Base-by-base conservation (phyloP, 257 asterid species). In the Ehretia macrophylla region DNA sequence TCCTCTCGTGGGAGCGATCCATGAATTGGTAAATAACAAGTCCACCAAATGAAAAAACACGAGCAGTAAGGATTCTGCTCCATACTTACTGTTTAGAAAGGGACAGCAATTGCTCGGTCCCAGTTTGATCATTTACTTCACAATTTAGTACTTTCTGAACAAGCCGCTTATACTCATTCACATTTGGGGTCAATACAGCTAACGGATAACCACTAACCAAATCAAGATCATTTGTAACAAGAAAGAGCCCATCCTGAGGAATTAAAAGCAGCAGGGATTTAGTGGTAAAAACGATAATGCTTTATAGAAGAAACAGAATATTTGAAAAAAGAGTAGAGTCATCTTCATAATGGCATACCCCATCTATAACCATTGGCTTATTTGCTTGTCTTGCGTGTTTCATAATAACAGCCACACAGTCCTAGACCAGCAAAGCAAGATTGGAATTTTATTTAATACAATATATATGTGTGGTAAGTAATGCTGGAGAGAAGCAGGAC, bases 181-280 rank as follows among this genome's bases (percentile, higher is more conserved):
- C 66, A 63, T 93, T 93, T 50, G 99, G 99, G 42, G 99, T 93
- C 76, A 93, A 80, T 55, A 86, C 92, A 60, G 97, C 99, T 75
- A 89, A 70, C 16, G 95, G 95, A 83, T 89, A 93, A 58, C 79
- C 95, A 21, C 74, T 70, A 74, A 93, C 73, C 72, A 93, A 81
- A 68, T 89, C 96, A 56, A 81, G 91, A 65, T 68, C 57, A 68
- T 93, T 85, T 38, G 97, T 86, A 63, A 93, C 84, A 22, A 89
- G 96, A 72, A 80, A 93, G 60, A 93, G 92, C 63, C 99, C 99
- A 68, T 93, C 99, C 99, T 93, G 80, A 35, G 22, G 76, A 74
- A 42, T 42, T 68, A 51, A 45, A 39, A 32, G 55, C 72, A 66
- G 44, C 32, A 73, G 39, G n/a, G 46, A 67, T 37, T 70, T 12